These are phyloP conservation scores for Dichomitus squalens DNA, from an alignment of 1,284 basidiomycete species.

Conservation along the genomic window DNA sequence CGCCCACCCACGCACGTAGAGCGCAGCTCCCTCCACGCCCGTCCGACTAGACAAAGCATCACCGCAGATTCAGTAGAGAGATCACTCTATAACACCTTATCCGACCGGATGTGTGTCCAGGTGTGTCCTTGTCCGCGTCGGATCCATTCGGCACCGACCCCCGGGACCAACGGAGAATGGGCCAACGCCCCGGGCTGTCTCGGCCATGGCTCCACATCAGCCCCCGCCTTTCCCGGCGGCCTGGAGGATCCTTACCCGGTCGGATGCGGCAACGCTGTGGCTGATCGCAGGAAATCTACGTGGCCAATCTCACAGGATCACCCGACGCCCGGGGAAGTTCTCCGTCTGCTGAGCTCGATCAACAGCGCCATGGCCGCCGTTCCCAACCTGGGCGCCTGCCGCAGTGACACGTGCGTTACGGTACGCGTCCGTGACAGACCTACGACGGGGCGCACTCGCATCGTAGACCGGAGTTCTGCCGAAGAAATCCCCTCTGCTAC, in stretches of 20 bases:
- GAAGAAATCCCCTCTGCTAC: neutral
- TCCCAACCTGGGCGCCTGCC: neutral
- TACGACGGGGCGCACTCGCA: neutral
- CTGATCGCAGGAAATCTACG: neutral
- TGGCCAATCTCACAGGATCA: neutral
- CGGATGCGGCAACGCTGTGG: neutral
- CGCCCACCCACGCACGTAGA: neutral
- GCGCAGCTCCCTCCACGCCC: neutral
- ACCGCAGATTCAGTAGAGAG: neutral
- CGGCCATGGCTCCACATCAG: neutral
- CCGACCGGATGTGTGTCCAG: neutral
- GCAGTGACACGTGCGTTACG: slow-evolving; percentile 4
- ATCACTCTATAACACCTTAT: neutral
- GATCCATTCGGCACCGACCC: neutral
- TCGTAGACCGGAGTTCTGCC: neutral
- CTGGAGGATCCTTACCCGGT: neutral
- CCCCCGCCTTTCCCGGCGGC: neutral
- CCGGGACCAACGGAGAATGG: neutral
- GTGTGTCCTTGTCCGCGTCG: neutral
- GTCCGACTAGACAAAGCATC: neutral
- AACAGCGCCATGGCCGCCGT: neutral
- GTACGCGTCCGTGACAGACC: slow-evolving; percentile 2
- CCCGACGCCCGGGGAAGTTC: neutral
- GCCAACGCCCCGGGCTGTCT: too few species aligned
- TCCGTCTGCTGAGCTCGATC: neutral